Conservation (phyloP, 495 filamentous ascomycete species). For the Penicillium malachiteum region DNA sequence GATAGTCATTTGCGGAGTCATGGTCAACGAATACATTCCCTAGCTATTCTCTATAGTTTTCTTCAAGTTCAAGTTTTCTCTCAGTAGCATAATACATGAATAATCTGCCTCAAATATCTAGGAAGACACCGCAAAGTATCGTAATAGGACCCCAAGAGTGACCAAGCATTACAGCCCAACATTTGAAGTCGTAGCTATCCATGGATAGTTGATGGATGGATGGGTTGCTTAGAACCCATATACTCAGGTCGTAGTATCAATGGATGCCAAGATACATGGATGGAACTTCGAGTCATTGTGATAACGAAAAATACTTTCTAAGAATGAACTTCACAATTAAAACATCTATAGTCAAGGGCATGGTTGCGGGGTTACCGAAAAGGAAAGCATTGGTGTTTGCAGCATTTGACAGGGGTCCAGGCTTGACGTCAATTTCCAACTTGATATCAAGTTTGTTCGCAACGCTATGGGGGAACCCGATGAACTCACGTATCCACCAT, state of each 20-base stretch:
- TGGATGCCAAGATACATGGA: background rate
- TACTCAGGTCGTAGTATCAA: background rate
- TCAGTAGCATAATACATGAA: too few species aligned
- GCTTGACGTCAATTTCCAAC: slow-evolving; percentile 22
- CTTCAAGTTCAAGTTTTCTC: too few species aligned
- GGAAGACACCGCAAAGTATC: too few species aligned
- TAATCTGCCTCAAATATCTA: too few species aligned
- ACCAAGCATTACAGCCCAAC: too few species aligned
- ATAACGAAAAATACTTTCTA: too few species aligned
- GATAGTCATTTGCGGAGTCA: slow-evolving; percentile 20
- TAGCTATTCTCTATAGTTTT: background rate
- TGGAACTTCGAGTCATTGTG: background rate
- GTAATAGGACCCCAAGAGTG: too few species aligned
- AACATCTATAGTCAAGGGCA: too few species aligned
- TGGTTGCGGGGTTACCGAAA: background rate
- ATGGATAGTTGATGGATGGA: too few species aligned
- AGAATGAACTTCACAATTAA: too few species aligned
- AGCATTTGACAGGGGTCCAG: background rate
- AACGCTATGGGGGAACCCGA: background rate
- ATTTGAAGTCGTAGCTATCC: too few species aligned
- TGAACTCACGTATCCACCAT: slow-evolving; percentile 14
- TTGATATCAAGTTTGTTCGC: slow-evolving; percentile 9
- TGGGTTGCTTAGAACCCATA: too few species aligned
- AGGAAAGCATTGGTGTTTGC: background rate
- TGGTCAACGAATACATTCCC: slow-evolving; percentile 16